Evolutionary conservation across 2,329 filamentous ascomycete species (phyloP), one percentile per base, ranked within the genome.

Genomic region (Apiospora saccharicola): DNA sequence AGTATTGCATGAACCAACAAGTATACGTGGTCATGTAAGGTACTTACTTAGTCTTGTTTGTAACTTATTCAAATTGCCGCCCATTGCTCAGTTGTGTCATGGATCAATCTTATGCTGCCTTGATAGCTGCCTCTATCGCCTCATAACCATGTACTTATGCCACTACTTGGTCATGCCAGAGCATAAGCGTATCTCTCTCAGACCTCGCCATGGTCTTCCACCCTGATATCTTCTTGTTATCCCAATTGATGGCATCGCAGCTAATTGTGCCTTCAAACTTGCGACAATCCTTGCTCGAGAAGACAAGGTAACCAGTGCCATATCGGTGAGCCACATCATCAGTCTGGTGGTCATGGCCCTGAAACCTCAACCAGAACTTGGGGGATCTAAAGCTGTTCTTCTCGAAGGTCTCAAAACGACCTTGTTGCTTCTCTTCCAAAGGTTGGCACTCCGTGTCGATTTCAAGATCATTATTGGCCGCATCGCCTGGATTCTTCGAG

Each of bases 331-430:
- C n/a, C 2, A n/a, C 44, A 16, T 57, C 64, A 47, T 51, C 67
- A 7, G 67, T 41, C 10, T 67, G 69, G 7, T 46, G 57, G 4
- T 70, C 10, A 16, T 37, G 37, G 3, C 75, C 73, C 22, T 75
- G 74, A 74, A 75, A 78, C 67, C 72, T 71, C 5, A 76, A 69
- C 75, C 77, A 78, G 69, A 77, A 77, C 70, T 79, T 78, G 61
- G 77, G 75, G 44, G 75, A 73, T 8, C 75, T 73, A 72, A 77
- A 77, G 30, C 75, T 75, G 70, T 76, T 77, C 72, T 78, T 76
- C 34, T 76, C 75, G 53, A 76, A 78, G n/a, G 74, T 71, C 14
- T 72, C 70, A 44, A 71, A 73, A 10, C 76, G 74, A 19, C 72
- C 73, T 47, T 70, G 72, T 43, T 70, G 46, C 46, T 16, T 14